These are phyloP conservation scores for Mayamaea pseudoterrestris DNA, from an alignment of 108 stramenopile genomes.

Conservation along the genomic window DNA sequence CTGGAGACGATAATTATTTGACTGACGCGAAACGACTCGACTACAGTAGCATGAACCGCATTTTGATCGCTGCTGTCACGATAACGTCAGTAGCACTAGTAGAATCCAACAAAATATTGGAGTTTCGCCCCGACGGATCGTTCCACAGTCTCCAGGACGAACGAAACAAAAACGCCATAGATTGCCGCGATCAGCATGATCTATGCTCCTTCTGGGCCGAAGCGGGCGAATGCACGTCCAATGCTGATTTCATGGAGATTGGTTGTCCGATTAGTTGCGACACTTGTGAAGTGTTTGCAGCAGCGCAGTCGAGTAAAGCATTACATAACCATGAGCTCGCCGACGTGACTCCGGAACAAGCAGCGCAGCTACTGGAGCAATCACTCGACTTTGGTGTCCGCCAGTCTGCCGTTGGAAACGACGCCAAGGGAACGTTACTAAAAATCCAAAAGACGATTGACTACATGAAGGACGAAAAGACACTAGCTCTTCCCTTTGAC, in stretches of 20 bases:
- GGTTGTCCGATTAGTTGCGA: neutral
- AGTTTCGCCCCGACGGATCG: no score
- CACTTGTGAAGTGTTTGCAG: no score
- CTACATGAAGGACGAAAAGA: conserved; percentile 57
- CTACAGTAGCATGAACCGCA: no score
- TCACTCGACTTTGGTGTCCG: conserved; percentile 38
- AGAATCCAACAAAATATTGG: no score
- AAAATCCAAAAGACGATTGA: conserved; percentile 34
- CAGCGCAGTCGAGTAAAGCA: no score
- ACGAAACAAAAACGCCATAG: no score
- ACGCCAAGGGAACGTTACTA: conserved; percentile 23
- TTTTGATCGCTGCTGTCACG: no score
- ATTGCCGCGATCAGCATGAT: neutral
- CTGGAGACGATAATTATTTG: no score
- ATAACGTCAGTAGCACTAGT: no score
- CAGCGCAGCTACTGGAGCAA: conserved; percentile 12
- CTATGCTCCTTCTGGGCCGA: neutral
- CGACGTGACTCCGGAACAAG: no score
- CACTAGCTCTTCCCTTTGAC: conserved; percentile 19
- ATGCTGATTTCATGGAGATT: neutral
- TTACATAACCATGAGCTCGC: neutral
- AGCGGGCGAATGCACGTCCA: neutral
- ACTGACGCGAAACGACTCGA: no score
- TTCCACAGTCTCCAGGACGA: no score
- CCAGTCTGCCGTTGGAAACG: conserved; percentile 39